Base-by-base conservation (phyloP, 2,329 filamentous ascomycete genomes). In the Sporothrix euskadiensis region DNA sequence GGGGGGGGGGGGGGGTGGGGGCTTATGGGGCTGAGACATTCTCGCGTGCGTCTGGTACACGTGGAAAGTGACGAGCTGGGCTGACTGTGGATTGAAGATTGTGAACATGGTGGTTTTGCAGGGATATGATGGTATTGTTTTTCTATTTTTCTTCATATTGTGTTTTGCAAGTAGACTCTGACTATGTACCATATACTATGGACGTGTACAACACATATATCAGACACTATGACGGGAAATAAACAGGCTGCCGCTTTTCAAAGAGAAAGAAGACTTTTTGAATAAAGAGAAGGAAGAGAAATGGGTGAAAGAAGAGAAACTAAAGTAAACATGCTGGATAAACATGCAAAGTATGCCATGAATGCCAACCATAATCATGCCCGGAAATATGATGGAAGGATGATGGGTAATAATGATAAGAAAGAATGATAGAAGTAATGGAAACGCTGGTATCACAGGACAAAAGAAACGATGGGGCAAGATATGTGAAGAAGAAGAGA, bases 1-100 rank as follows among this genome's bases (percentile, higher is more conserved):
- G 22, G 19, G 4, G 26, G 26, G 26, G 26, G 26, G 26, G 2
- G 26, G 26, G 26, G 26, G 26, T 1, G 2, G 26, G 39, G 39
- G 61, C 41, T 39, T 12, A 30, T 7, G 16, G 68, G 26, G 26
- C 32, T 57, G 68, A 59, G 52, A 70, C 68, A 70, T 59, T 70
- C 16, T 70, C 52, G 68, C 68, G 68, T 70, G 68, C 35, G 68
- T 47, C 41, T 52, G 47, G 44, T 35, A 69, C 65, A 61, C 26
- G 41, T 16, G 41, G 32, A 26, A 6, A 22, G 12, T 14, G 57
- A 30, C 1, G 16, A n/a, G 16, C 39, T 47, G 61, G 35, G n/a
- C 1, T 41, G n/a, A 35, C 8, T 35, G 4, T 35, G 8, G 35
- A 35, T 56, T 14, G 47, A 16, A 26, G n/a, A 26, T 10, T 35